phyloP scores from a whole-genome alignment of 768 basidiomycete species.

The Phanerochaete sordida region DNA sequence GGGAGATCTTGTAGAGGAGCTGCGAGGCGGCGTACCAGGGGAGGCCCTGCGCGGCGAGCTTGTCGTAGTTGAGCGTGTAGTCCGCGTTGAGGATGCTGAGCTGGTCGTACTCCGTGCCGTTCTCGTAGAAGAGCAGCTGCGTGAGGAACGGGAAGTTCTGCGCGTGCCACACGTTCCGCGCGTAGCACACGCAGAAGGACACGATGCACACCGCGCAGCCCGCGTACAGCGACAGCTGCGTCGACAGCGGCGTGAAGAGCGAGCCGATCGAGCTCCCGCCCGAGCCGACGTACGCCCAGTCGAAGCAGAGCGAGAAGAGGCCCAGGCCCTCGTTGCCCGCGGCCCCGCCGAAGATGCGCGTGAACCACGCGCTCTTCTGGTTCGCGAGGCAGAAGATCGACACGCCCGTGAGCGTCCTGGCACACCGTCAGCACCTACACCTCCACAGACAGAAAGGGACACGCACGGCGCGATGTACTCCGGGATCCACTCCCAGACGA shows the following conservation, averaged over 20 bases:
- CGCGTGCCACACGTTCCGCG: slow-evolving; percentile 49
- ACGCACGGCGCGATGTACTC: slow-evolving; percentile 27
- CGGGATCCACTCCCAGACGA: slow-evolving; percentile 42
- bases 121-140: slow-evolving; percentile 32
- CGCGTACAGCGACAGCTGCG: slow-evolving; percentile 12
- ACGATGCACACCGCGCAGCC: slow-evolving; percentile 27
- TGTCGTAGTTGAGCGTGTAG: slow-evolving; percentile 45
- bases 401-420: slow-evolving; percentile 51
- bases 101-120: slow-evolving; percentile 52
- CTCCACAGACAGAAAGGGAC: neutral
- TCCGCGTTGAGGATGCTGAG: slow-evolving; percentile 48
- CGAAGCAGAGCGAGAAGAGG: slow-evolving; percentile 50
- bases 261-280: slow-evolving; percentile 43
- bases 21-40: slow-evolving; percentile 47
- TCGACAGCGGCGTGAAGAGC: slow-evolving; percentile 25
- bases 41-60: slow-evolving; percentile 41
- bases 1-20: slow-evolving; percentile 29
- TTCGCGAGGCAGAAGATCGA: slow-evolving; percentile 55
- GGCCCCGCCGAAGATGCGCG: slow-evolving; percentile 57
- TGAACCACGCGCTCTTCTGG: slow-evolving; percentile 45
- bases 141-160: slow-evolving; percentile 53
- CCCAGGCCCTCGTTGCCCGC: slow-evolving; percentile 63
- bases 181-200: slow-evolving; percentile 39
- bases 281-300: slow-evolving; percentile 54
- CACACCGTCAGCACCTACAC: neutral